Conservation (phyloP, 257 asterid species). For the Rhazya stricta region DNA sequence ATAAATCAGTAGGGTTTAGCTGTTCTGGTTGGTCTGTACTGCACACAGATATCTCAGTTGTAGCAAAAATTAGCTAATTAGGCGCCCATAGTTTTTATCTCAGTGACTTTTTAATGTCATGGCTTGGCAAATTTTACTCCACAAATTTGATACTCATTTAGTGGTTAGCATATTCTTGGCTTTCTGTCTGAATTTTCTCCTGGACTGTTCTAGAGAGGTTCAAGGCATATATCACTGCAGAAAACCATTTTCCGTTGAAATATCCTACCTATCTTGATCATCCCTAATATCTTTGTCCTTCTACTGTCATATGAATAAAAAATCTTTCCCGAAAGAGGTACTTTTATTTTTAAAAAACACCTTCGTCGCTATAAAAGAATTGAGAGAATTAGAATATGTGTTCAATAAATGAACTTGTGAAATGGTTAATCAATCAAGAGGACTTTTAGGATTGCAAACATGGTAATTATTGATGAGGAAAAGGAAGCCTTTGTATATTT, state of each 20-base stretch:
- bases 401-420: no score
- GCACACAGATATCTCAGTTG: background rate
- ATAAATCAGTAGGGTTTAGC: slow-evolving; percentile 7
- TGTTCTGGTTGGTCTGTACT: slow-evolving; percentile 3
- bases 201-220: background rate
- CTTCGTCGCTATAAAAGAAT: no score
- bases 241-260: no score
- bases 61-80: background rate
- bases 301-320: no score
- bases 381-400: no score
- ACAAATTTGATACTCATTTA: slow-evolving; percentile 1
- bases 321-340: no score
- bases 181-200: background rate
- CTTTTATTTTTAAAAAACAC: no score
- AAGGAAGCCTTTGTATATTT: no score
- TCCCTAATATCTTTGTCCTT: no score
- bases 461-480: no score
- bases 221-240: background rate
- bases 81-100: slow-evolving; percentile 10
- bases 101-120: background rate
- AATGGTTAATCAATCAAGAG: no score
- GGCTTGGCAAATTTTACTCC: slow-evolving; percentile 18
- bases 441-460: no score
- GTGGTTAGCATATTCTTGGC: background rate
- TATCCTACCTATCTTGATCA: background rate